Conservation (phyloP, 73 alveolate species). For the Blepharisma japonicum region DNA sequence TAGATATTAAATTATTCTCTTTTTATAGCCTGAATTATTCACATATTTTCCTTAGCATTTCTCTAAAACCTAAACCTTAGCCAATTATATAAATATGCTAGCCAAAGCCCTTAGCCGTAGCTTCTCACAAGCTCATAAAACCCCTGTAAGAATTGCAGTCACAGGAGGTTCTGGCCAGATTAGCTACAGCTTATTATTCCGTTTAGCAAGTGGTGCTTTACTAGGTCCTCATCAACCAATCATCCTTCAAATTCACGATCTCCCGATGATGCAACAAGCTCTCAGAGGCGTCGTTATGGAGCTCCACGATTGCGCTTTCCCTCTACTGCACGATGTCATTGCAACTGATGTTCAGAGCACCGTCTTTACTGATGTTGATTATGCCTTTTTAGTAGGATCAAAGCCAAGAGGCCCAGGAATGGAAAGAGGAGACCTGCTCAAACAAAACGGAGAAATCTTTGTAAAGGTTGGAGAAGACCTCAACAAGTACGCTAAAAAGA, state of each 20-base stretch:
- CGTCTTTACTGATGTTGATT: constrained; percentile 93
- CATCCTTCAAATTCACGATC: background rate
- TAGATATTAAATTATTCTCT: no score
- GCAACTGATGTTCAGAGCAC: constrained; percentile 77
- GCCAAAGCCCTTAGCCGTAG: background rate
- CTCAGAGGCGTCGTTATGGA: constrained; percentile 83
- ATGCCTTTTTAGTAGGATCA: constrained; percentile 94
- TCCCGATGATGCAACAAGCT: constrained; percentile 31
- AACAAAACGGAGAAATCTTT: constrained; percentile 74
- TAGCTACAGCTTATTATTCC: constrained; percentile 58
- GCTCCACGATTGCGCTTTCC: constrained; percentile 97
- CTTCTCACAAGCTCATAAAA: background rate
- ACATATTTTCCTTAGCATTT: no score
- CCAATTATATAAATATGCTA: background rate
- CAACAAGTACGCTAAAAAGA: constrained; percentile 77
- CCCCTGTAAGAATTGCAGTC: constrained; percentile 62
- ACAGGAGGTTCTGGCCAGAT: constrained; percentile 77
- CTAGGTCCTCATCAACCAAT: background rate
- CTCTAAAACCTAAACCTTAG: no score
- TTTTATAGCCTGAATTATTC: no score
- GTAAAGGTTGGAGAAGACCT: constrained; percentile 72
- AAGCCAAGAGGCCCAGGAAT: constrained; percentile 99
- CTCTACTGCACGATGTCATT: constrained; percentile 79
- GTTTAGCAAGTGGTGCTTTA: constrained; percentile 46
- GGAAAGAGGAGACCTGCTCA: constrained; percentile 97